Evolutionary conservation across 371 early-diverging fungal genomes (phyloP), one percentile per base, ranked within the genome.

Genomic region (Mortierella sp.): DNA sequence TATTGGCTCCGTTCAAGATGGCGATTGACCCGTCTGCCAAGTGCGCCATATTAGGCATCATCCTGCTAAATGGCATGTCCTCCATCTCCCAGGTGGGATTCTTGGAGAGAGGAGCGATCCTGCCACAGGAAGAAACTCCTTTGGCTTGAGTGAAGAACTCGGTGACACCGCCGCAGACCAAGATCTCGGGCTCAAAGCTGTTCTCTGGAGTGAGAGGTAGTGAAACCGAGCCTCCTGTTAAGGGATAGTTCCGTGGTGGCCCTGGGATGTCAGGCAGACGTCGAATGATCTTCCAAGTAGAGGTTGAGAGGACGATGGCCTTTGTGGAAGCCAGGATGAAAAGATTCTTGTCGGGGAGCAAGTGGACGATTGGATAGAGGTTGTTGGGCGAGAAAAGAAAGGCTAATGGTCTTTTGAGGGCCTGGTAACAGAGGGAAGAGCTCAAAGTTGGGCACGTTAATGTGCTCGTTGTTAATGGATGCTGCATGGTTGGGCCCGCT

Each of bases 301-400:
- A 80, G 50, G 82, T 83, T 42, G 86, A 82, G 42, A 81, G 83
- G 45, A 88, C 85, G 47, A 87, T 73, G 31, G 87, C 84, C 57
- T 84, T 78, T 1, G 60, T 84, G 43, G 82, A 83, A 31, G 87
- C 89, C 53, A 88, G 82, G 24, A 88, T 82, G 64, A 85, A 87
- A 9, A 84, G 59, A 30, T 83, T 82, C 16, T 83, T 85, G 62
- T 72, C 72, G 8, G 81, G 78, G 8, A 81, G 56, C 10, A 81
- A 63, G 38, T 74, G 78, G 0, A 71, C 76, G 9, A 72, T 64
- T 2, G 81, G 82, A 54, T 86, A 89, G 54, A 89, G 64, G 58
- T 90, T 89, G 62, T 83, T 85, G 21, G 90, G 90, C 80, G 5
- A 90, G 63, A 52, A 90, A 86, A 1, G 79, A 81, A 10, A 84